These are phyloP conservation scores for Lyophyllum atratum DNA, from an alignment of 768 basidiomycete genomes.

Conservation along the genomic window DNA sequence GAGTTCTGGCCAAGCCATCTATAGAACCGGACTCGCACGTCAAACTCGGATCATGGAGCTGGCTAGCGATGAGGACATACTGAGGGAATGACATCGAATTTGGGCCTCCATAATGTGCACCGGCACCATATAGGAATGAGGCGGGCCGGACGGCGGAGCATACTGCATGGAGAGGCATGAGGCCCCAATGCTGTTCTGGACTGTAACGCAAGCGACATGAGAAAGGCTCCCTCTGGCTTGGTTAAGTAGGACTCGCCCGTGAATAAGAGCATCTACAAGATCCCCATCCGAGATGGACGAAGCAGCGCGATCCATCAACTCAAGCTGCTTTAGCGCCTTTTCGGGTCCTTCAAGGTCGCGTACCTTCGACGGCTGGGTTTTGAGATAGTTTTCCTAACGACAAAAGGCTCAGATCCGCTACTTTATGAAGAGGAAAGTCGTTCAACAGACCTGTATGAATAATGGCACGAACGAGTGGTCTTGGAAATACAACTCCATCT, in stretches of 20 bases:
- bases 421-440: not conserved
- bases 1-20: constrained; percentile 99
- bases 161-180: constrained; percentile 93
- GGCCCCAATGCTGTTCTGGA: constrained; percentile 91
- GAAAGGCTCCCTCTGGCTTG: not conserved
- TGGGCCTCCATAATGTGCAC: constrained; percentile 65
- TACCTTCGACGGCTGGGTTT: constrained; percentile 68
- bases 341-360: constrained; percentile 64
- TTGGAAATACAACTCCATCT: constrained; percentile 96
- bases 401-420: not conserved
- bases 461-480: constrained; percentile 93
- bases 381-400: constrained; percentile 91
- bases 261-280: constrained; percentile 89
- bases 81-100: constrained; percentile 79
- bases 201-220: constrained; percentile 38
- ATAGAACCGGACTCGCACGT: not conserved
- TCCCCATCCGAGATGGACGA: constrained; percentile 95
- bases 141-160: constrained; percentile 90
- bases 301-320: constrained; percentile 85
- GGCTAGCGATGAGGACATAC: constrained; percentile 48
- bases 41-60: not conserved
- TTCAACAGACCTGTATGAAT: constrained; percentile 77
- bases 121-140: constrained; percentile 75
- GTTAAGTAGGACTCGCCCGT: constrained; percentile 62
- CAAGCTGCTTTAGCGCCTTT: constrained; percentile 67